Percentiles rank a stretch among this genome's conserved stretches.
These are phyloP conservation scores for Kluyveromyces sp. DNA, from an alignment of 1,139 yeast genomes.

Conservation along the genomic window DNA sequence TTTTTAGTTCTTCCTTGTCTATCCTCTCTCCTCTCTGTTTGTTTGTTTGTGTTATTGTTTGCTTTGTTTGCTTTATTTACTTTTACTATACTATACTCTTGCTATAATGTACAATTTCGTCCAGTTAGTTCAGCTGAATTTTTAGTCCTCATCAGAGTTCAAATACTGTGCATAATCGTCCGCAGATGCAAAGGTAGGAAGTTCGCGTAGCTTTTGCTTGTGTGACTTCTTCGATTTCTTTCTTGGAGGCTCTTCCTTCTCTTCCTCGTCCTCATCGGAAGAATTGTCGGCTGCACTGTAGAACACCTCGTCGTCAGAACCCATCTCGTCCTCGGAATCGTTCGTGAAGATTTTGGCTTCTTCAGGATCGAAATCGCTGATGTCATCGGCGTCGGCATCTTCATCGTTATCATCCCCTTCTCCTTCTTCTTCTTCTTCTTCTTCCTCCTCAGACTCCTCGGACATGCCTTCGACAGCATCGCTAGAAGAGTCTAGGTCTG, in stretches of 20 bases:
- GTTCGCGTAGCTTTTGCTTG: constrained; percentile 40
- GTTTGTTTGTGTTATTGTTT: no score
- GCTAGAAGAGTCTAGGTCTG: not conserved
- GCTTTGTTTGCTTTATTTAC: not conserved
- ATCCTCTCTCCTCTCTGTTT: no score
- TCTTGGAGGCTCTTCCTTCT: constrained; percentile 6
- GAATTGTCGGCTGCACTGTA: constrained; percentile 9
- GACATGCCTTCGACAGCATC: constrained; percentile 27
- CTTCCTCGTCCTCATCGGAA: constrained; percentile 6
- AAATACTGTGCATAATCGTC: constrained; percentile 80
- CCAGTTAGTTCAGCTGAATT: not conserved
- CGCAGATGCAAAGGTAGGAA: constrained; percentile 85
- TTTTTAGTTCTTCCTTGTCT: no score
- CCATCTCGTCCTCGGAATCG: constrained; percentile 12
- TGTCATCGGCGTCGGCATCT: constrained; percentile 16
- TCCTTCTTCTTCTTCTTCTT: constrained; percentile 12
- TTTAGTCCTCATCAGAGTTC: constrained; percentile 50
- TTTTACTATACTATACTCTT: no score
- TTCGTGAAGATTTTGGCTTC: constrained; percentile 7
- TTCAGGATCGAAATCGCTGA: constrained; percentile 12
- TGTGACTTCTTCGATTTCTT: constrained; percentile 43
- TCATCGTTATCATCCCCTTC: constrained; percentile 16
- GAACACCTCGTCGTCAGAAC: constrained; percentile 14
- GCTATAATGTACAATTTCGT: no score
- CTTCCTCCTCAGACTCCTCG: constrained; percentile 11